Conservation (phyloP, 768 basidiomycete species). For the Favolaschia claudopus region DNA sequence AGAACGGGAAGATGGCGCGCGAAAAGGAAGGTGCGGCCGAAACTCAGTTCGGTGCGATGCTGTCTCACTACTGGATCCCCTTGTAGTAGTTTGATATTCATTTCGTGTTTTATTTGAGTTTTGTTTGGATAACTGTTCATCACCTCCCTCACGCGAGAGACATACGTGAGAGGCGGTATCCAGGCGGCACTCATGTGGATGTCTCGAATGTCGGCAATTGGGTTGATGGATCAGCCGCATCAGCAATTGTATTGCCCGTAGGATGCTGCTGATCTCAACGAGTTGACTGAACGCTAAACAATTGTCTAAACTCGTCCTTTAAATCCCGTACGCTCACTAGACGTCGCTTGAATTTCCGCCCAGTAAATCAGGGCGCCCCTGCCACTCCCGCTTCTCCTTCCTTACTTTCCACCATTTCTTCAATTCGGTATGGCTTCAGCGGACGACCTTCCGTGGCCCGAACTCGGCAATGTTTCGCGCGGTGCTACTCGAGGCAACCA, state of each 20-base stretch:
- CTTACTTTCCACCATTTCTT: constrained; percentile 33
- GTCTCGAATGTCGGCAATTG: constrained; percentile 20
- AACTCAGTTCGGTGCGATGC: constrained; percentile 21
- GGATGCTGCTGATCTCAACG: constrained; percentile 3
- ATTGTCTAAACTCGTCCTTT: no score
- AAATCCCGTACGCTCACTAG: constrained; percentile 16
- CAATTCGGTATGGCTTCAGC: constrained; percentile 53
- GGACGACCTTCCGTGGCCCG: constrained; percentile 88
- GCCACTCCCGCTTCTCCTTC: constrained; percentile 22
- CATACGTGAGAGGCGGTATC: constrained; percentile 18
- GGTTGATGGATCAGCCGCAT: constrained; percentile 10
- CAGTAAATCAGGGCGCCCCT: no score
- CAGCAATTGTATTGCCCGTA: constrained; percentile 13
- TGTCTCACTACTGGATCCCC: constrained; percentile 22
- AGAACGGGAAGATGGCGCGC: constrained; percentile 5
- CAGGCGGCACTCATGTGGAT: constrained; percentile 9
- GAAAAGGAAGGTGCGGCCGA: neutral
- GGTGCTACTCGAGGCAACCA: constrained; percentile 87
- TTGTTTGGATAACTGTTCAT: constrained; percentile 14
- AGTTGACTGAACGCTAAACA: constrained; percentile 1
- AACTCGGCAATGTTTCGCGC: constrained; percentile 84
- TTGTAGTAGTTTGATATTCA: constrained; percentile 24
- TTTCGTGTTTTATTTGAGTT: neutral
- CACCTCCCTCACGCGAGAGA: constrained; percentile 20
- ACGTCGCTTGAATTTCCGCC: constrained; percentile 18